phyloP scores from a whole-genome alignment of 768 basidiomycete genomes.

The Rhizopogon salebrosus region DNA sequence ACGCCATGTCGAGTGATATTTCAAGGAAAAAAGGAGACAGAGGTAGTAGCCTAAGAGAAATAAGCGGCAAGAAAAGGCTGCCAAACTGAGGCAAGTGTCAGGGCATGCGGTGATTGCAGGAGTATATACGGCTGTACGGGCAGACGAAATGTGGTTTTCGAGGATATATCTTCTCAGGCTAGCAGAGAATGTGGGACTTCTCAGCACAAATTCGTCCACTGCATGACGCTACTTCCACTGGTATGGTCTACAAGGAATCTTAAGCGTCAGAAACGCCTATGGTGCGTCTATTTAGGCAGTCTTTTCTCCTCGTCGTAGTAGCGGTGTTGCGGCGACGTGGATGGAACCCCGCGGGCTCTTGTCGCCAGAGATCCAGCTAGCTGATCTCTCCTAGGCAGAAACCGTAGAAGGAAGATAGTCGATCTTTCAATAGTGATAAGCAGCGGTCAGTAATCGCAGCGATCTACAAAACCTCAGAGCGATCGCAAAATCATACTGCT shows the following conservation, averaged over 20 bases:
- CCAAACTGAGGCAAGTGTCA: not conserved
- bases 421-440: too few relatives aligned
- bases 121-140: not conserved
- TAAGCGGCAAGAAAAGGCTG: not conserved
- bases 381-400: too few relatives aligned
- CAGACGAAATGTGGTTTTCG: not conserved
- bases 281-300: slow-evolving; percentile 2
- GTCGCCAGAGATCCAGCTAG: not conserved
- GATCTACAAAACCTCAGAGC: too few relatives aligned
- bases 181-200: slow-evolving; percentile 2
- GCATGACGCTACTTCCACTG: not conserved
- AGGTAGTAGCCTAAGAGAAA: not conserved
- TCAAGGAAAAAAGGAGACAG: not conserved
- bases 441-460: too few relatives aligned
- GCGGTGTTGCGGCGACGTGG: not conserved
- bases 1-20: not conserved
- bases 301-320: slow-evolving; percentile 2
- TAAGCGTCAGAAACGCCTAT: not conserved
- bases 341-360: not conserved
- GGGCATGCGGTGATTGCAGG: not conserved
- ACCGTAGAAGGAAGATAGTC: too few relatives aligned
- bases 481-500: too few relatives aligned
- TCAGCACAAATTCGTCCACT: slow-evolving; percentile 2
- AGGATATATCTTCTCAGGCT: slow-evolving; percentile 7
- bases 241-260: not conserved